Percentiles rank a stretch among this genome's conserved stretches.
phyloP scores from a whole-genome alignment of 495 filamentous ascomycete genomes.

The Baudoinia panamericana region DNA sequence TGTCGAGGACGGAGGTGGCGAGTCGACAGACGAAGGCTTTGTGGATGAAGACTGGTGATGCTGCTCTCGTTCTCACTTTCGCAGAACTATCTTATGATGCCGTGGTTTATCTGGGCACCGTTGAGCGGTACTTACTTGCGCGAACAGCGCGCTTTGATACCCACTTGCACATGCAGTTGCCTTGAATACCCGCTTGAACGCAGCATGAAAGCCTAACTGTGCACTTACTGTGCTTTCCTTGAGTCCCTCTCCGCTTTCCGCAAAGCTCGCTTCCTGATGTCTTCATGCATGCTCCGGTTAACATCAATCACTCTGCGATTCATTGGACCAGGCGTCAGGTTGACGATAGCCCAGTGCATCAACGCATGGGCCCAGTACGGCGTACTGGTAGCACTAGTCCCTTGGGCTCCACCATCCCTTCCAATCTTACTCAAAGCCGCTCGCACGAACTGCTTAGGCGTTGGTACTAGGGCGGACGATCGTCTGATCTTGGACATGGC shows the following conservation, averaged over 20 bases:
- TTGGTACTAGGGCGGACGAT: conserved; percentile 63
- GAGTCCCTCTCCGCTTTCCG: conserved; percentile 76
- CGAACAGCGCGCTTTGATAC: too few relatives aligned
- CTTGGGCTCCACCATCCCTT: conserved; percentile 56
- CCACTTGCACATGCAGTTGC: too few relatives aligned
- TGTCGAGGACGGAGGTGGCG: conserved; percentile 34
- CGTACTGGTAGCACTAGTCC: conserved; percentile 66
- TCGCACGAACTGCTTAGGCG: conserved; percentile 67
- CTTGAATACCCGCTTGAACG: too few relatives aligned
- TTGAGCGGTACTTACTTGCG: too few relatives aligned
- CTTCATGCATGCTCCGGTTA: conserved; percentile 72
- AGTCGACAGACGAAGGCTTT: conserved; percentile 20
- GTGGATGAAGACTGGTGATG: conserved; percentile 12
- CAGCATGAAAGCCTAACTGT: too few relatives aligned
- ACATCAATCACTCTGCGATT: conserved; percentile 46
- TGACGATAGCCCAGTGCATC: conserved; percentile 73
- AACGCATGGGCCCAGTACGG: conserved; percentile 86
- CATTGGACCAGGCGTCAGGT: conserved; percentile 49
- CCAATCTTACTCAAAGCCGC: conserved; percentile 72
- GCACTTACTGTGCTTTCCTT: too few relatives aligned
- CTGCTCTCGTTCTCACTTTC: too few relatives aligned
- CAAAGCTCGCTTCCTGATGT: conserved; percentile 75
- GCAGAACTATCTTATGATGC: too few relatives aligned
- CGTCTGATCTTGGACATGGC: conserved; percentile 93
- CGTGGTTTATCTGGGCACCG: too few relatives aligned